These are phyloP conservation scores for Kodamaea anthophila DNA, from an alignment of 1,139 yeast species.

Conservation along the genomic window DNA sequence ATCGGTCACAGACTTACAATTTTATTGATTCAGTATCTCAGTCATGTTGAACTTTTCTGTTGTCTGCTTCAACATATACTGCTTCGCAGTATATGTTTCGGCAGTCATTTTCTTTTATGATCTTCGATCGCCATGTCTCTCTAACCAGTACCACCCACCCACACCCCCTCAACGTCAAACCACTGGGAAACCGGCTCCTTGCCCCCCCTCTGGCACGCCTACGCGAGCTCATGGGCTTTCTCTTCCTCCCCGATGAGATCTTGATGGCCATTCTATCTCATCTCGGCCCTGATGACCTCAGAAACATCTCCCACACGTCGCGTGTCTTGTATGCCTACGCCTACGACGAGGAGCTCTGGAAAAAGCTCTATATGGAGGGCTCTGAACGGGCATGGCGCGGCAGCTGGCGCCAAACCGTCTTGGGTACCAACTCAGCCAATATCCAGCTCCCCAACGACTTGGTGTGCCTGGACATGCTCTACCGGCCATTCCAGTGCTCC, in stretches of 20 bases:
- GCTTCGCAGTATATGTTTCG: too few species aligned
- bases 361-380: slow-evolving; percentile 36
- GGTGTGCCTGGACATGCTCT: slow-evolving; percentile 54
- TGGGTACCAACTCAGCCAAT: slow-evolving; percentile 38
- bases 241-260: slow-evolving; percentile 55
- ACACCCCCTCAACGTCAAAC: slow-evolving; percentile 74
- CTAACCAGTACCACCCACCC: slow-evolving; percentile 21
- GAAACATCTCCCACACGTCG: slow-evolving; percentile 51
- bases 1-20: too few species aligned
- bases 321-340: slow-evolving; percentile 65
- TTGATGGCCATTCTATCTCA: slow-evolving; percentile 41
- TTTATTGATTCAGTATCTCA: too few species aligned
- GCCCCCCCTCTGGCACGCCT: slow-evolving; percentile 16
- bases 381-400: slow-evolving; percentile 53
- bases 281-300: slow-evolving; percentile 40
- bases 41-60: too few species aligned
- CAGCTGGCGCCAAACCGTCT: slow-evolving; percentile 65
- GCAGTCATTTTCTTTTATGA: too few species aligned
- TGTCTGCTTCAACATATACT: too few species aligned
- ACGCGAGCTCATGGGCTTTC: slow-evolving; percentile 55
- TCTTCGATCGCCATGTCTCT: slow-evolving; percentile 21
- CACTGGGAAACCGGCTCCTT: slow-evolving; percentile 55
- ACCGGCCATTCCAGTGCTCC: slow-evolving; percentile 75
- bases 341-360: slow-evolving; percentile 78
- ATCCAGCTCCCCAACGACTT: slow-evolving; percentile 32